A percentile compares a stretch with the other conserved stretches of the same genome.
Conservation (phyloP, 352 stramenopile species). For the Phytopythium sindhum region DNA sequence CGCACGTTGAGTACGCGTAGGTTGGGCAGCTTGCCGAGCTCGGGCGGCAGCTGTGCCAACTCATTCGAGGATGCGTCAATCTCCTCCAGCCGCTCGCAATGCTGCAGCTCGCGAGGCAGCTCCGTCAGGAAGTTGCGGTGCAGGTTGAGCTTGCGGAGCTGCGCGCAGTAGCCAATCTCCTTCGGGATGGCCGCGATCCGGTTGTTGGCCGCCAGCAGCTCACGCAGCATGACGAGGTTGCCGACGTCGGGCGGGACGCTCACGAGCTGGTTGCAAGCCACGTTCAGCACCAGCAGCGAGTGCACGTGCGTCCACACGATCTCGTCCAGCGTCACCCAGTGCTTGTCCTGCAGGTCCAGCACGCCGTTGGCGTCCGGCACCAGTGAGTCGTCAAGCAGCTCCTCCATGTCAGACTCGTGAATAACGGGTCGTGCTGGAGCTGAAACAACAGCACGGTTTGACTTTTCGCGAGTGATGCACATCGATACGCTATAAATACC, state of each 20-base stretch:
- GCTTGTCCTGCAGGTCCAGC: constrained; percentile 69
- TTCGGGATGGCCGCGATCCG: constrained; percentile 46
- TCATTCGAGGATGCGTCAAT: constrained; percentile 68
- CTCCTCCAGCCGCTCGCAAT: constrained; percentile 68
- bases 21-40: constrained; percentile 52
- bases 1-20: constrained; percentile 62
- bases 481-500: not conserved
- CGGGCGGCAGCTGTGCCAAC: constrained; percentile 38
- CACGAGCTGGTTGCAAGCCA: constrained; percentile 69
- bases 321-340: constrained; percentile 79
- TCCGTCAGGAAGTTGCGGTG: constrained; percentile 68
- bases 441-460: not conserved
- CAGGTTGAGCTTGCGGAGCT: constrained; percentile 64
- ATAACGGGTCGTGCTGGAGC: not conserved
- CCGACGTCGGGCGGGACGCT: constrained; percentile 50
- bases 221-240: constrained; percentile 61
- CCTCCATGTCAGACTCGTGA: constrained; percentile 40
- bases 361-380: constrained; percentile 64
- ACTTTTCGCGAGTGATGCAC: not conserved
- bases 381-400: constrained; percentile 64
- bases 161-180: constrained; percentile 53
- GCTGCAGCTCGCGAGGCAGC: constrained; percentile 56
- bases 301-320: constrained; percentile 69
- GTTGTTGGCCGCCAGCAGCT: constrained; percentile 63
- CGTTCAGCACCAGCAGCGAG: constrained; percentile 68